Evolutionary conservation across 306 rosid species (phyloP), one percentile per base, ranked within the genome.

Genomic region (Lithocarpus polystachyus): DNA sequence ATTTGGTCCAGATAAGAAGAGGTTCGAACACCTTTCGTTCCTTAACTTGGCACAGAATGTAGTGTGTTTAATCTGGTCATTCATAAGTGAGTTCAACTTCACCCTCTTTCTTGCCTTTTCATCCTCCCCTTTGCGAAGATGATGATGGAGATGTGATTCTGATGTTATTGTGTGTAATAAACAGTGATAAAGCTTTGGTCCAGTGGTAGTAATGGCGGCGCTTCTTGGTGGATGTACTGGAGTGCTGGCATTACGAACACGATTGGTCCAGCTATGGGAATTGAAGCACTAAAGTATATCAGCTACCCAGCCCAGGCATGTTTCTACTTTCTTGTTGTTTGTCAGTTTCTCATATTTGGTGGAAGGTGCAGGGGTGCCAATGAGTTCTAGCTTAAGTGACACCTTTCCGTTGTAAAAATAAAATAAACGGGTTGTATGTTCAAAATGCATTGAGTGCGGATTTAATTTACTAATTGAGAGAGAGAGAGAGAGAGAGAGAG

Each of bases 241-340:
- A 93, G 99, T 84, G 94, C 96, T 54, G 98, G 99, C 71, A 93
- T 96, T 85, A 93, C 99, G 3, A 96, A 96, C 59, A 93, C 99
- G 19, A 96, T 96, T 83, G 99, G 99, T 80, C 99, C 99, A 4
- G 99, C 99, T 48, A 96, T 96, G 99, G 99, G 99, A 79, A 96
- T 96, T 69, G 97, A 96, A 86, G 98, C 99, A 40, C 85, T 96
- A 73, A 96, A 93, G 85, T 96, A 93, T 88, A 93, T 96, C 67
- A 96, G 98, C 78, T 96, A 95, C 77, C 99, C 99, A 33, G 99
- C 99, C 18, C 99, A 95, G 98, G 99, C 79, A 79, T 82, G 85
- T 62, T 78, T 57, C 20, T 65, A 57, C n/a, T 22, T 23, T 19
- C n/a, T 3, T 8, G 24, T 54, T 65, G 59, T 29, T 40, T n/a